Evolutionary conservation across 176 grass and related monocot genomes (phyloP), one percentile per base, ranked within the genome.

Genomic region (Eleusine indica): DNA sequence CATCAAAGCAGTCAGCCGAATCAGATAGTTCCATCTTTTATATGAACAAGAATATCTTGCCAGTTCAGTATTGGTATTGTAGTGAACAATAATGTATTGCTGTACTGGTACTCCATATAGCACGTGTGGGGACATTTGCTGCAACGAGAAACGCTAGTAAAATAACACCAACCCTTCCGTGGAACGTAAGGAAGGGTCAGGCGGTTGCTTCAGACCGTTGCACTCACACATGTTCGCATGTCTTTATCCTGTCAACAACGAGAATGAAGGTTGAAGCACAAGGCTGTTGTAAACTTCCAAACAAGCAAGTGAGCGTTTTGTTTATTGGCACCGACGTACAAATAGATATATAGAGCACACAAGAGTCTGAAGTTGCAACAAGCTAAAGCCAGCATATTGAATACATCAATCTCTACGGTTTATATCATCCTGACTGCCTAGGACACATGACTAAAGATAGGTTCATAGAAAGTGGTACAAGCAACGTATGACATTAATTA

Each of bases 131-230:
- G 7, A 68, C 30, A 81, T 10, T 29, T 75, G 81, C 48, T 58
- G 47, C 68, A 7, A 32, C 12, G 6, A 22, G 25, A 43, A 35
- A 48, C 30, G 7, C 61, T 4, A 4, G 9, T 18, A 32, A 35
- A 28, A 38, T 21, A 39, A 37, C 32, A 66, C 38, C 49, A 29
- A 11, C 39, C 39, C 66, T 78, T 78, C 68, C 79, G 83, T 86
- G 83, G 32, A n/a, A 74, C n/a, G 58, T n/a, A 78, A 90, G 83
- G 18, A 82, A 82, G 6, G 37, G 40, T 40, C 38, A 8, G 56
- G 67, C 14, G 57, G 7, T 89, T 82, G 88, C 83, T 82, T 89
- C 83, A 25, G 25, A 66, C 2, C 9, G 73, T 16, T 81, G 88
- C 78, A n/a, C 46, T 7, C 22, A 19, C 78, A 71, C 47, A 48